A percentile compares a stretch with the other conserved stretches of the same genome.
phyloP scores from a whole-genome alignment of 352 stramenopile species.

The Pythium dissimile region DNA sequence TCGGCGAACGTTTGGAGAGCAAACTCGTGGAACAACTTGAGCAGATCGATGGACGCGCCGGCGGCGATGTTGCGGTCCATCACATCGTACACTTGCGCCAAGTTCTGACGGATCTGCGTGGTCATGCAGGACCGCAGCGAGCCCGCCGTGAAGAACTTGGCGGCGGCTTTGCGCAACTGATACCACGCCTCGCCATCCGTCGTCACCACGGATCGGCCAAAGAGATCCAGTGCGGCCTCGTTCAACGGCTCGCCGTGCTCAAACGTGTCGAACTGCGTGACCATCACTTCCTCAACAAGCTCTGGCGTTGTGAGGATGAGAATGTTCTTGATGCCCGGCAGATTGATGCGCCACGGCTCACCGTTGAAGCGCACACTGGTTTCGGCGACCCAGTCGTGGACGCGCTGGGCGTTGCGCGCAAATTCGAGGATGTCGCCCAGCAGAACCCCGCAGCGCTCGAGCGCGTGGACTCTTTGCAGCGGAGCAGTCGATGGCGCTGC shows the following conservation, averaged over 20 bases:
- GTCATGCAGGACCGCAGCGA: slow-evolving; percentile 25
- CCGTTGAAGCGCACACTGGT: slow-evolving; percentile 10
- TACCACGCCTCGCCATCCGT: slow-evolving; percentile 28
- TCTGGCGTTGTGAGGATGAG: slow-evolving; percentile 22
- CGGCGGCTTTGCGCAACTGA: slow-evolving; percentile 27
- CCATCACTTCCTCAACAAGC: slow-evolving; percentile 26
- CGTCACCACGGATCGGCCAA: slow-evolving; percentile 20
- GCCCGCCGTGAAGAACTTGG: slow-evolving; percentile 29
- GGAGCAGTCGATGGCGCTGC: too few species aligned
- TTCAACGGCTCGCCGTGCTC: slow-evolving; percentile 19
- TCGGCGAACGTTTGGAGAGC: slow-evolving; percentile 50
- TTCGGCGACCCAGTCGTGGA: slow-evolving; percentile 45
- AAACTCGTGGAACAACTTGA: slow-evolving; percentile 37
- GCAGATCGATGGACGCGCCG: slow-evolving; percentile 11
- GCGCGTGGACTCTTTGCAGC: background rate
- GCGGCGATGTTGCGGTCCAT: slow-evolving; percentile 15
- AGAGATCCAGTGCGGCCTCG: slow-evolving; percentile 20
- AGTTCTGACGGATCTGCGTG: background rate
- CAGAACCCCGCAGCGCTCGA: slow-evolving; percentile 11
- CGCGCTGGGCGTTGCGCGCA: slow-evolving; percentile 19
- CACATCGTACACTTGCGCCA: slow-evolving; percentile 24
- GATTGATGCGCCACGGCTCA: slow-evolving; percentile 20
- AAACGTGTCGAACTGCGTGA: slow-evolving; percentile 32
- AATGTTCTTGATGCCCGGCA: slow-evolving; percentile 10
- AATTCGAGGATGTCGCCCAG: slow-evolving; percentile 40